These are phyloP conservation scores for Alternaria alternata DNA, from an alignment of 2,329 filamentous ascomycete genomes.

Conservation along the genomic window DNA sequence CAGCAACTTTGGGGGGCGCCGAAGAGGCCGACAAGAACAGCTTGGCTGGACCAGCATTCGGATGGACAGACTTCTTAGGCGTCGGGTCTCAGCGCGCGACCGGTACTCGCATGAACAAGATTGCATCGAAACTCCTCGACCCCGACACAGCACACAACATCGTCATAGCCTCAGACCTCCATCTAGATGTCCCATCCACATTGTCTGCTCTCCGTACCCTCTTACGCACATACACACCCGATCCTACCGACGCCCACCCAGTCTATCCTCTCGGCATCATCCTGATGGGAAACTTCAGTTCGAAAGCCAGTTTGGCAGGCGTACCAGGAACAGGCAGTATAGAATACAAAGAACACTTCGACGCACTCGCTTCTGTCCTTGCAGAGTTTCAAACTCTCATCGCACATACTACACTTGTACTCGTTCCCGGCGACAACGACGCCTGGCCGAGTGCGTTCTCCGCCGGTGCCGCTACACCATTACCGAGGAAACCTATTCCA, in stretches of 20 bases:
- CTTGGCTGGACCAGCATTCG: slow-evolving; percentile 65
- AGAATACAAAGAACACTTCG: slow-evolving; percentile 96
- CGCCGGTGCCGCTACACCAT: slow-evolving; percentile 73
- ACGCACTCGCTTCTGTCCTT: slow-evolving; percentile 81
- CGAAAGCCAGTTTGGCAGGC: slow-evolving; percentile 66
- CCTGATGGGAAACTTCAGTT: slow-evolving; percentile 83
- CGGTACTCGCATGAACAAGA: slow-evolving; percentile 80
- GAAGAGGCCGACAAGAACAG: slow-evolving; percentile 55
- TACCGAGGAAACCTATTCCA: slow-evolving; percentile 78
- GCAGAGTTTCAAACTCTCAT: slow-evolving; percentile 85
- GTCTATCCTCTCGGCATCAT: slow-evolving; percentile 80
- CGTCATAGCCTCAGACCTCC: slow-evolving; percentile 84
- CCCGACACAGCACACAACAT: slow-evolving; percentile 59
- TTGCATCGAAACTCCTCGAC: slow-evolving; percentile 73
- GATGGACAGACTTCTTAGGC: slow-evolving; percentile 96
- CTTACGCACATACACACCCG: slow-evolving; percentile 72
- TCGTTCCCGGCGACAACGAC: slow-evolving; percentile 96
- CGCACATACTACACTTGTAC: slow-evolving; percentile 82
- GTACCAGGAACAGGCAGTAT: slow-evolving; percentile 80
- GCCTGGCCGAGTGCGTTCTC: slow-evolving; percentile 92
- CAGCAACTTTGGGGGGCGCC: slow-evolving; percentile 77
- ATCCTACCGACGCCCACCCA: slow-evolving; percentile 61
- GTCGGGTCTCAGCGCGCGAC: slow-evolving; percentile 87
- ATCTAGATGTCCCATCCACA: slow-evolving; percentile 83
- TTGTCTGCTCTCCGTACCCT: slow-evolving; percentile 83